Conservation (phyloP, 306 rosid genomes). For the Pyrus communis region DNA sequence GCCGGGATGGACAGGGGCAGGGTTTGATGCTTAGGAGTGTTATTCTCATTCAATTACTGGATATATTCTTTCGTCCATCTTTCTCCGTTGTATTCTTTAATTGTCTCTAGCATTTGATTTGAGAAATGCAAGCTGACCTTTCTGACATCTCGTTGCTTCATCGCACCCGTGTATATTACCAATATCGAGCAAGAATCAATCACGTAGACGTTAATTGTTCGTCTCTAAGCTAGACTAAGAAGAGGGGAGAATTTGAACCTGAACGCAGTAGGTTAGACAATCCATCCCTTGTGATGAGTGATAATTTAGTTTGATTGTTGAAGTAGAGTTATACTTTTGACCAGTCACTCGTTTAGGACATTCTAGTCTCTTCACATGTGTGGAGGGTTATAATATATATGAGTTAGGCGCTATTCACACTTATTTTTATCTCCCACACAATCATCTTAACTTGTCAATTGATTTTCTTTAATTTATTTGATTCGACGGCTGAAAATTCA, state of each 20-base stretch:
- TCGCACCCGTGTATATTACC: neutral
- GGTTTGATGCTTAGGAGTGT: slow-evolving; percentile 59
- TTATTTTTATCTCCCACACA: rapidly evolving
- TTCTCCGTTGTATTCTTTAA: slow-evolving; percentile 4
- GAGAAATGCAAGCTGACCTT: slow-evolving; percentile 9
- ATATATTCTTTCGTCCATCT: slow-evolving; percentile 17
- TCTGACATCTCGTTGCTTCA: slow-evolving; percentile 17
- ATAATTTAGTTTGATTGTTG: no score
- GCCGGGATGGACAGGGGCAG: slow-evolving; percentile 90
- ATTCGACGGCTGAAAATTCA: no score
- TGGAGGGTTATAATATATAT: neutral
- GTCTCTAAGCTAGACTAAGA: neutral
- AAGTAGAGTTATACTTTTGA: neutral
- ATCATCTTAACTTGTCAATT: no score
- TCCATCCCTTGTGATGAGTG: no score
- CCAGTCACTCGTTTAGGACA: neutral
- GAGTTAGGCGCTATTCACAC: no score
- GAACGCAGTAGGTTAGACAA: no score
- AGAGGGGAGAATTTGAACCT: no score
- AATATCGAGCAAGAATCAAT: neutral
- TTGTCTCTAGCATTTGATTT: neutral
- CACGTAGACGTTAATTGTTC: neutral
- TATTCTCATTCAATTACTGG: slow-evolving; percentile 7
- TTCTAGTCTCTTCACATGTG: neutral
- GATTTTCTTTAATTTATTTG: no score